Percentiles rank a stretch among this genome's conserved stretches.
phyloP scores from a whole-genome alignment of 2,329 filamentous ascomycete genomes.

The Fonsecaea erecta region DNA sequence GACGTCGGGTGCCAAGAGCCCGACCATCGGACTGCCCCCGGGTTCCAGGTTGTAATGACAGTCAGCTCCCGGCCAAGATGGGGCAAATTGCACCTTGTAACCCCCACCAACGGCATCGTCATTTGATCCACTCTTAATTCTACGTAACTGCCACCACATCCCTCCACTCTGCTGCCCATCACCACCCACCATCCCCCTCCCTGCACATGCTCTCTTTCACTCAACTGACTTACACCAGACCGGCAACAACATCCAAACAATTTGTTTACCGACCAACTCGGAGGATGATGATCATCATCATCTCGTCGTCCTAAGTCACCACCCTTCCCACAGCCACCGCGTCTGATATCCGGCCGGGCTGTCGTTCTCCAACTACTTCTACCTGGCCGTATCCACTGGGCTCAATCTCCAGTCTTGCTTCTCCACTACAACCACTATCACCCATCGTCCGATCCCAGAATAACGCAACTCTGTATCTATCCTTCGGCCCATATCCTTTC shows the following conservation, averaged over 20 bases:
- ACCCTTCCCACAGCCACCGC: not conserved
- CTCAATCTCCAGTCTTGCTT: conserved; percentile 7
- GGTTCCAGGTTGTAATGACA: not conserved
- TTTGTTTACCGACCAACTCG: not conserved
- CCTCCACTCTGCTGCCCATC: not conserved
- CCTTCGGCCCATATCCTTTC: conserved; percentile 3
- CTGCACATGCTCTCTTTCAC: conserved; percentile 18
- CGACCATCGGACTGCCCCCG: not conserved
- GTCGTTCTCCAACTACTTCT: conserved; percentile 12
- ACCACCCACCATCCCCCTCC: not conserved
- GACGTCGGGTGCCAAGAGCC: conserved; percentile 2
- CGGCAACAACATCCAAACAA: conserved; percentile 4
- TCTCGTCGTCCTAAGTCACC: conserved; percentile 4
- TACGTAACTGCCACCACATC: not conserved
- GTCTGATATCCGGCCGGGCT: not conserved
- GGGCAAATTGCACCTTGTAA: not conserved
- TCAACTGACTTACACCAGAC: not conserved
- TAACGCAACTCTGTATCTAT: conserved; percentile 9
- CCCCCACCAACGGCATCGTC: not conserved
- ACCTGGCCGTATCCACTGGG: not conserved
- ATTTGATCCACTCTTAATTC: conserved; percentile 3
- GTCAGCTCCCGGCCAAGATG: not conserved
- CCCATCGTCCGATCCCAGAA: conserved; percentile 4
- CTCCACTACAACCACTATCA: conserved; percentile 8
- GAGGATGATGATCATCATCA: conserved; percentile 5